phyloP scores from a whole-genome alignment of 768 basidiomycete genomes.

The Russula virescens region DNA sequence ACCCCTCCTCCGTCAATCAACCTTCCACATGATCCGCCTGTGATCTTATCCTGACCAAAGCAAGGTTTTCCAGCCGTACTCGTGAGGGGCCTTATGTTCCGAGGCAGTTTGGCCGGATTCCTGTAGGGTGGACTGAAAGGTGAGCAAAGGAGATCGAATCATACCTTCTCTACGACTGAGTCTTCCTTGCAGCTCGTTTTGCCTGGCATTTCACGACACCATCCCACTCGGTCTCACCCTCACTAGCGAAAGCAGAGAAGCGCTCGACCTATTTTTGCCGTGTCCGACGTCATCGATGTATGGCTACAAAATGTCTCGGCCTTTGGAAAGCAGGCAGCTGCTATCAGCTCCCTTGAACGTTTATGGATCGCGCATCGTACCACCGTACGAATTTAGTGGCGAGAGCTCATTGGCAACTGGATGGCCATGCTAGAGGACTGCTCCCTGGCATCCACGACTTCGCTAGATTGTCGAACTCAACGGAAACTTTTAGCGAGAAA shows the following conservation, averaged over 20 bases:
- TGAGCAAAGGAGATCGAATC: too few relatives aligned
- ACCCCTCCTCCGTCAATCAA: background rate
- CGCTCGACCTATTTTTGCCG: slow-evolving; percentile 14
- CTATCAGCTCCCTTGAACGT: background rate
- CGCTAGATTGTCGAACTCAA: slow-evolving; percentile 17
- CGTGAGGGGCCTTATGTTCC: slow-evolving; percentile 12
- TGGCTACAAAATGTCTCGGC: slow-evolving; percentile 11
- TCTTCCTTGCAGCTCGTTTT: background rate
- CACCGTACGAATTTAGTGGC: slow-evolving; percentile 8
- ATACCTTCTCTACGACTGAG: background rate
- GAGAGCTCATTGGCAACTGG: slow-evolving; percentile 9
- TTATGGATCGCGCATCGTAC: background rate
- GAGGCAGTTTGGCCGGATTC: too few relatives aligned
- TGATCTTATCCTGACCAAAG: background rate
- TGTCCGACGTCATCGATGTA: slow-evolving; percentile 11
- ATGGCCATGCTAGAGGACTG: background rate
- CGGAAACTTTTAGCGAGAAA: background rate
- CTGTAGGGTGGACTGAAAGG: slow-evolving; percentile 22
- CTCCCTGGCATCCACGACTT: background rate
- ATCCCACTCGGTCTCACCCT: slow-evolving; percentile 17
- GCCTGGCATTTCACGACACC: background rate
- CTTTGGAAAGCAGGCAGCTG: background rate
- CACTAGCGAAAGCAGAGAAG: slow-evolving; percentile 3
- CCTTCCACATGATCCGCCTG: background rate
- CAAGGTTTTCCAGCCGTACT: slow-evolving; percentile 5